phyloP scores from a whole-genome alignment of 129 eudicot genomes.

The Chrysanthemum makinoi region DNA sequence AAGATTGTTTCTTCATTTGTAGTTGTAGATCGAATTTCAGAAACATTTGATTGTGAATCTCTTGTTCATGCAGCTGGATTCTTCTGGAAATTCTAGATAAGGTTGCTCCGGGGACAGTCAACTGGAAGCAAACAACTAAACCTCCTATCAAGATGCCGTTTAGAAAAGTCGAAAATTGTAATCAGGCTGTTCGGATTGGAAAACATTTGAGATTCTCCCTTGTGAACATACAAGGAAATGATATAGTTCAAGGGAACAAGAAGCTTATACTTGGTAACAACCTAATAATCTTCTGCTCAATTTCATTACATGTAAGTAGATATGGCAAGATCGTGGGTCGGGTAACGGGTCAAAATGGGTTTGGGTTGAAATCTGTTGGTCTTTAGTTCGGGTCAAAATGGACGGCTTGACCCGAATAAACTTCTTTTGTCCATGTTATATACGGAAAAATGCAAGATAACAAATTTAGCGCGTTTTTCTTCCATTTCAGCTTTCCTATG shows the following conservation, averaged over 20 bases:
- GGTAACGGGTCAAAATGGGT: too few relatives aligned
- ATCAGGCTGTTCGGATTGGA: conserved; percentile 88
- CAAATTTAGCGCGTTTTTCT: background rate
- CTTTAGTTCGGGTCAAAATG: too few relatives aligned
- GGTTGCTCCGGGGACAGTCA: conserved; percentile 84
- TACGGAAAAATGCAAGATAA: background rate
- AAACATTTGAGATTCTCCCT: conserved; percentile 77
- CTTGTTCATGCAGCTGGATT: conserved; percentile 70
- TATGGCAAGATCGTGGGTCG: too few relatives aligned
- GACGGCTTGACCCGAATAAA: too few relatives aligned
- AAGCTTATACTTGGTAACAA: conserved; percentile 90
- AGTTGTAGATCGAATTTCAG: conserved; percentile 14
- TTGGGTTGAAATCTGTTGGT: too few relatives aligned
- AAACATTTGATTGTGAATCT: conserved; percentile 32
- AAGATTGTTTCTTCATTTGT: conserved; percentile 6
- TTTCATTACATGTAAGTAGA: too few relatives aligned
- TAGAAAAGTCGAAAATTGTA: conserved; percentile 92
- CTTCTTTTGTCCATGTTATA: too few relatives aligned
- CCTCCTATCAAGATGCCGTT: conserved; percentile 99
- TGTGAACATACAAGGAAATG: conserved; percentile 87
- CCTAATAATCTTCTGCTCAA: background rate
- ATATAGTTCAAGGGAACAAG: conserved; percentile 92
- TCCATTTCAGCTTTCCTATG: conserved; percentile 78
- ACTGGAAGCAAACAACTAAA: conserved; percentile 86
- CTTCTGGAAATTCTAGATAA: conserved; percentile 90